Conservation (phyloP, 2,329 filamentous ascomycete genomes). For the Neoarthrinium moseri region DNA sequence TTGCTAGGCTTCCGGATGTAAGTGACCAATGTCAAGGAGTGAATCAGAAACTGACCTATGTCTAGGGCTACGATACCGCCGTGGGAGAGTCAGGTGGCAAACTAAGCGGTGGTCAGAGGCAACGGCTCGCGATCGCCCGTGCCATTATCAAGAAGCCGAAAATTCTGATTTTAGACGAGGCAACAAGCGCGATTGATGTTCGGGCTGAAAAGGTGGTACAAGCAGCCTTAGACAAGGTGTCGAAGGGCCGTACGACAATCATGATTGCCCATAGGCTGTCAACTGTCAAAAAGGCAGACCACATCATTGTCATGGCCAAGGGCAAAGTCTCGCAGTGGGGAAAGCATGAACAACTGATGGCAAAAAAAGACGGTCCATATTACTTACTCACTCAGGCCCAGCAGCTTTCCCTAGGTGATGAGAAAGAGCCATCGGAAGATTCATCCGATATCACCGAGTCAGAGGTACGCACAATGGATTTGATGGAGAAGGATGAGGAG, state of each 20-base stretch:
- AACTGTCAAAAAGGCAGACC: slow-evolving; percentile 44
- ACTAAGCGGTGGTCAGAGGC: slow-evolving; percentile 66
- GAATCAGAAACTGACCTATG: slow-evolving; percentile 10
- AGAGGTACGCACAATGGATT: slow-evolving; percentile 36
- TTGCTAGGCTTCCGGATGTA: slow-evolving; percentile 47
- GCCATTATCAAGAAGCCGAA: slow-evolving; percentile 63
- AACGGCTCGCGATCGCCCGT: slow-evolving; percentile 65
- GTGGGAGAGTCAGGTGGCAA: slow-evolving; percentile 66
- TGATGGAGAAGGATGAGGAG: slow-evolving; percentile 40
- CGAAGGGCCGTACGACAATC: slow-evolving; percentile 60
- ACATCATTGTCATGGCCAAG: slow-evolving; percentile 42
- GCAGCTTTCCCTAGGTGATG: slow-evolving; percentile 47
- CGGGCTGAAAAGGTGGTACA: slow-evolving; percentile 51
- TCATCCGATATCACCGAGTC: slow-evolving; percentile 24
- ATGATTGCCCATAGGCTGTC: slow-evolving; percentile 64
- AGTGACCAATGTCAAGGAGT: too few relatives aligned
- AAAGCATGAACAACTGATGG: slow-evolving; percentile 70
- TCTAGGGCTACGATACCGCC: slow-evolving; percentile 56
- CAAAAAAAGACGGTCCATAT: slow-evolving; percentile 61
- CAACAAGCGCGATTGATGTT: slow-evolving; percentile 56
- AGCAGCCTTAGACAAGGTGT: slow-evolving; percentile 53
- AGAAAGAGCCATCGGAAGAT: slow-evolving; percentile 33
- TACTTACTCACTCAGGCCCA: slow-evolving; percentile 64
- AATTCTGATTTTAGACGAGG: slow-evolving; percentile 67
- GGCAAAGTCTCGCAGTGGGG: slow-evolving; percentile 73